Evolutionary conservation across 208 protist species (phyloP), one percentile per base, ranked within the genome.

Genomic region (Herpetomonas samuelpessoai): DNA sequence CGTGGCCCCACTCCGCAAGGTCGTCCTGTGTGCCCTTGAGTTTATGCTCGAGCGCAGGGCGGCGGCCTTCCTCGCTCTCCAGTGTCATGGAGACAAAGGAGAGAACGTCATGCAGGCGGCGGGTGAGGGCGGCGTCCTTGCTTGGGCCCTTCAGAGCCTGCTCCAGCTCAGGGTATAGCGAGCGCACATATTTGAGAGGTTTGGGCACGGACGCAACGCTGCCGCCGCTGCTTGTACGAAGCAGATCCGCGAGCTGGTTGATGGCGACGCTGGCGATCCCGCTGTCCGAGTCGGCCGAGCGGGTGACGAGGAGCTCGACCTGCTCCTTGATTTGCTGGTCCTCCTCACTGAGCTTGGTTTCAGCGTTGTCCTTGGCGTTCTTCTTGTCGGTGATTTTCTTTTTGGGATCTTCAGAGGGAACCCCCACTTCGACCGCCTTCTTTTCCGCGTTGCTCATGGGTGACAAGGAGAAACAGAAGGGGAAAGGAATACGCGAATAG

Each of bases 201-300:
- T 99, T 99, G 30, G 99, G 98, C 29, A 99, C 97, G 3, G 98
- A 98, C 0, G 98, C 99, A 74, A 99, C 98, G 41, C 97, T 99
- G 2, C 92, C 92, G 12, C 92, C 90, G 39, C 97, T 99, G 47
- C 91, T 80, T n/a, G 88, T 93, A 45, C 88, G 88, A 48, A 99
- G 95, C 62, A 99, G 81, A 16, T 86, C 89, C 21, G 85, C 83
- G 21, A 99, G 74, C 41, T 87, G 81, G 31, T 97, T 79, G 29
- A 99, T 72, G 0, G 97, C 97, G n/a, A 79, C 53, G 29, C 74
- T 78, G 24, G 88, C 81, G 24, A 99, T 68, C 7, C 61, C 83
- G 9, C 51, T 50, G 58, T 98, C 88, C 28, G 39, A 61, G 54
- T 98, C 96, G 12, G 66, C 69, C 1, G 78, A 65, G 22, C 91